Evolutionary conservation across 2,329 filamentous ascomycete species (phyloP).

Genomic region (Paecilomyces niveus): DNA sequence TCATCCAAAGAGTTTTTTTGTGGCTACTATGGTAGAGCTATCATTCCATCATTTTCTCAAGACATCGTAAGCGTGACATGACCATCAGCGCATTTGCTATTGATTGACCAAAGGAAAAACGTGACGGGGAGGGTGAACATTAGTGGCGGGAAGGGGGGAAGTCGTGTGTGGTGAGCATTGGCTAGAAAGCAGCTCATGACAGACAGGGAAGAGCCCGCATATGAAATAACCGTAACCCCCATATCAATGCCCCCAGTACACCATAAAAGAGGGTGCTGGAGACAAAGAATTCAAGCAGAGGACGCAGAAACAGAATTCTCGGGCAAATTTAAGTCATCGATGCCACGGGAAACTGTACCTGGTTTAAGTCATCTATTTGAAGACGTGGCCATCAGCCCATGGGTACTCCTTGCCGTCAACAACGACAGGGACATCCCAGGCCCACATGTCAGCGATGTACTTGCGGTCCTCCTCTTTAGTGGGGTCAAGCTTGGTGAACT

Average conservation of each 20-base stretch:
- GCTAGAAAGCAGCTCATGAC: neutral
- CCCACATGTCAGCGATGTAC: slow-evolving; percentile 82
- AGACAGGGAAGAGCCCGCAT: neutral
- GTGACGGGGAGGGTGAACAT: slow-evolving; percentile 4
- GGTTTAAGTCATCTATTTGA: slow-evolving; percentile 68
- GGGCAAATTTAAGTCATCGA: slow-evolving; percentile 6
- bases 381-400: slow-evolving; percentile 92
- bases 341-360: slow-evolving; percentile 13
- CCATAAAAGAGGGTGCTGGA: neutral
- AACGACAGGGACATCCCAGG: slow-evolving; percentile 77
- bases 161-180: neutral
- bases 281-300: neutral
- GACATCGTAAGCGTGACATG: slow-evolving; percentile 13
- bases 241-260: neutral
- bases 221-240: neutral
- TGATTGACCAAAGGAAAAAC: neutral
- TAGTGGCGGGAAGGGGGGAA: slow-evolving; percentile 4
- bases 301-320: neutral
- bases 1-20: neutral
- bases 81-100: slow-evolving; percentile 6
- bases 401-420: slow-evolving; percentile 82
- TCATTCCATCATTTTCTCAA: slow-evolving; percentile 6
- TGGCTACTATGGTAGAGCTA: slow-evolving; percentile 9
- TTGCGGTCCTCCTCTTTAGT: slow-evolving; percentile 75
- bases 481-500: slow-evolving; percentile 93